A percentile compares a stretch with the other conserved stretches of the same genome.
Evolutionary conservation across 345 rosid species (phyloP).

Genomic region (Lagerstroemia speciosa): DNA sequence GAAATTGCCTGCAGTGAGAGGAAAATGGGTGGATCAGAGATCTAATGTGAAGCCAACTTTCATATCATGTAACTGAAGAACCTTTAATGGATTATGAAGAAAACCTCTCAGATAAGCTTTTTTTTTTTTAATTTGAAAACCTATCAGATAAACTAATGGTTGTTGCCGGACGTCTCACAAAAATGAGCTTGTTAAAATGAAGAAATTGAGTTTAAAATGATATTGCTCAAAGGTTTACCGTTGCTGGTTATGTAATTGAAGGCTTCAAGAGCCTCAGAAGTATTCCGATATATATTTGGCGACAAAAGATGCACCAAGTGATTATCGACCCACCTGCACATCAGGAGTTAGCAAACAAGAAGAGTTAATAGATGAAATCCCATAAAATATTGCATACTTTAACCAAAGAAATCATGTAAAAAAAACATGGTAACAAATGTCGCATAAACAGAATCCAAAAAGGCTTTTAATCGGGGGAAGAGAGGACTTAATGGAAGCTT

Average conservation of each 20-base stretch:
- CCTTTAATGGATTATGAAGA: background rate
- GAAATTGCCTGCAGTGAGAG: conserved; percentile 41
- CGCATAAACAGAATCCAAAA: background rate
- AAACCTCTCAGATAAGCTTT: background rate
- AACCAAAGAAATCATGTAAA: background rate
- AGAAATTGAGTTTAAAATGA: background rate
- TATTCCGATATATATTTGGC: conserved; percentile 33
- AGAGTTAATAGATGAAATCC: background rate
- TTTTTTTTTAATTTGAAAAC: no score
- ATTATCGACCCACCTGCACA: conserved; percentile 36
- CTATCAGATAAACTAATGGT: background rate
- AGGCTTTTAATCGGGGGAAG: background rate
- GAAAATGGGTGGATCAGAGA: background rate
- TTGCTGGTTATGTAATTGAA: conserved; percentile 36
- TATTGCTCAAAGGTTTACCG: conserved; percentile 14
- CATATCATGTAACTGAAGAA: background rate
- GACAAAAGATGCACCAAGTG: conserved; percentile 43
- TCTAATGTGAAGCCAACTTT: background rate
- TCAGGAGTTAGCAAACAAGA: conserved; percentile 3
- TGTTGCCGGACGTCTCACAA: background rate
- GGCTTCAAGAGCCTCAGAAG: conserved; percentile 37
- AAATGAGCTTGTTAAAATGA: no score
- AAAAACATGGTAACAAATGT: background rate
- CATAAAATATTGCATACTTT: background rate
- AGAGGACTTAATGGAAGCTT: background rate